Evolutionary conservation across 768 basidiomycete species (phyloP).

Genomic region (Pilatotrama ljubarskyi): DNA sequence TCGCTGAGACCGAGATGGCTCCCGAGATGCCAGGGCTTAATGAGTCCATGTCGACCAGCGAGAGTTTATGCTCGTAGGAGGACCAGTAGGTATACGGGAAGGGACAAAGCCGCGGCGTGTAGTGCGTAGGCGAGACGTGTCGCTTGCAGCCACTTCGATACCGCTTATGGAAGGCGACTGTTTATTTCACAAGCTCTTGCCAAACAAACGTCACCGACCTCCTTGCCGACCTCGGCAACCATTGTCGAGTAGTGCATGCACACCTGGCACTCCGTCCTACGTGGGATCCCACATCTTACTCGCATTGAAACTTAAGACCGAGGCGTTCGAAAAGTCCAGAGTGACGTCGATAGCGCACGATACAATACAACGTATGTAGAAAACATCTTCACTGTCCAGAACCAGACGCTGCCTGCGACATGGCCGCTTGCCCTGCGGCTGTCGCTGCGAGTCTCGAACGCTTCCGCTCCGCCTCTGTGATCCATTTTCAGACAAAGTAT

Average conservation of each 20-base stretch:
- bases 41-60: conserved; percentile 6
- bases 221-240: neutral
- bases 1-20: conserved; percentile 45
- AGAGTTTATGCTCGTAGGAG: neutral
- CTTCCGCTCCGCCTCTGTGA: conserved; percentile 91
- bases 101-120: neutral
- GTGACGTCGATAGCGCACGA: conserved; percentile 1
- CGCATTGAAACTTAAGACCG: too few relatives aligned
- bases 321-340: neutral
- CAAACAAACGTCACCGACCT: conserved; percentile 8
- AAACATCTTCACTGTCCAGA: conserved; percentile 35
- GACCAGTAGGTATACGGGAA: neutral
- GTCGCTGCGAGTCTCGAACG: conserved; percentile 87
- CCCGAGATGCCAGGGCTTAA: neutral
- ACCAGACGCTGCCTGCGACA: conserved; percentile 59
- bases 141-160: conserved; percentile 6
- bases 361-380: conserved; percentile 17
- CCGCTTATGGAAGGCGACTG: conserved; percentile 5
- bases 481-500: conserved; percentile 6
- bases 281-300: too few relatives aligned
- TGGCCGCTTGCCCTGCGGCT: conserved; percentile 87
- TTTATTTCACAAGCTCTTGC: conserved; percentile 14
- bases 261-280: too few relatives aligned
- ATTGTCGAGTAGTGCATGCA: too few relatives aligned
- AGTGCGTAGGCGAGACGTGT: conserved; percentile 15